Percentiles rank a stretch among this genome's conserved stretches.
These are phyloP conservation scores for Vanrija sp. DNA, from an alignment of 1,284 basidiomycete species.

Conservation along the genomic window DNA sequence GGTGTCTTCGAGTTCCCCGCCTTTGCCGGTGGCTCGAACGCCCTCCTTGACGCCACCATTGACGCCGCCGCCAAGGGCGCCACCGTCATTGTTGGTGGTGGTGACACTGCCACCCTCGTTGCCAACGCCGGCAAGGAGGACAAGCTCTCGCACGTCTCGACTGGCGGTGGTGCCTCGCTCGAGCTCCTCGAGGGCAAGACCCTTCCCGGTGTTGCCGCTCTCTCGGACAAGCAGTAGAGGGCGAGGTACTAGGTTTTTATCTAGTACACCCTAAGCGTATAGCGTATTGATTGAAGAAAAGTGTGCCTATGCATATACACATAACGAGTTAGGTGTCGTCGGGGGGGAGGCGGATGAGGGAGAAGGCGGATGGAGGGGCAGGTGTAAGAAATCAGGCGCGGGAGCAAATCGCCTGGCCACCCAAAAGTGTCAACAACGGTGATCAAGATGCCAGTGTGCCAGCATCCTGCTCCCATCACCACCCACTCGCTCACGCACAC, in stretches of 20 bases:
- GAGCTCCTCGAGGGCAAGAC: constrained; percentile 96
- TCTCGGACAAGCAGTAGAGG: constrained; percentile 61
- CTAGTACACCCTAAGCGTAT: too few relatives aligned
- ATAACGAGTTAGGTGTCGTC: not conserved
- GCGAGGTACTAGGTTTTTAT: not conserved
- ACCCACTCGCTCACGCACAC: too few relatives aligned
- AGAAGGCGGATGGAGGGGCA: not conserved
- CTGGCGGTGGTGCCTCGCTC: constrained; percentile 92
- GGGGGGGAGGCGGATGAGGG: too few relatives aligned
- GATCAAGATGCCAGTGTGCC: too few relatives aligned
- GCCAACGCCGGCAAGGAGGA: constrained; percentile 78
- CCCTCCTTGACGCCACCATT: constrained; percentile 80
- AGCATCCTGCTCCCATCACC: too few relatives aligned
- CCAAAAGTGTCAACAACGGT: constrained; percentile 16
- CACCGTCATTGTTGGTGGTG: constrained; percentile 90
- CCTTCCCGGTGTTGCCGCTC: constrained; percentile 77
- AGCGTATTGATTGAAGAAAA: too few relatives aligned
- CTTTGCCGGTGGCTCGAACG: constrained; percentile 80
- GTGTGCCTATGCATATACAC: too few relatives aligned
- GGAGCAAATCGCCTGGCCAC: constrained; percentile 2
- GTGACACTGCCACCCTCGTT: constrained; percentile 88
- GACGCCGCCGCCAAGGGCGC: constrained; percentile 83
- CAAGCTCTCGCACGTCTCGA: constrained; percentile 91
- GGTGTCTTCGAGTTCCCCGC: constrained; percentile 96
- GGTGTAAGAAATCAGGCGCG: not conserved